Base-by-base conservation (phyloP, 352 stramenopile genomes). In the Globisporangium nagaii region DNA sequence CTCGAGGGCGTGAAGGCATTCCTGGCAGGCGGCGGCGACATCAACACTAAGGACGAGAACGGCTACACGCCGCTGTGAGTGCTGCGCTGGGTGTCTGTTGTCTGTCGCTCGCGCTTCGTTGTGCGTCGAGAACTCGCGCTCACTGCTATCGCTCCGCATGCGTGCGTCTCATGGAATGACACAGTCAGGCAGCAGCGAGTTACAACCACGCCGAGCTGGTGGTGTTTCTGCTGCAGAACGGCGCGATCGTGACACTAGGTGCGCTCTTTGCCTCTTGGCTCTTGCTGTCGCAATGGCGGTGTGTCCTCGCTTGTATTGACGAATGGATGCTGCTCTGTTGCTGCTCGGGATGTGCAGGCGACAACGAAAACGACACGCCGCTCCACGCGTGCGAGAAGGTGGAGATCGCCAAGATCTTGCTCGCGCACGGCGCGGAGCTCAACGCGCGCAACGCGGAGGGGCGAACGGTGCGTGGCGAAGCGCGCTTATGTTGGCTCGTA, bases 31-130 rank as follows among this genome's bases (percentile, higher is more conserved):
- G 77, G 77, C 22, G 69, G 68, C 32, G 68, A 84, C 20, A 65
- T 61, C 6, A 79, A 88, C 40, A 62, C 65, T 11, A 75, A 85
- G 59, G 77, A 88, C 53, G 74, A 86, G 31, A 79, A 82, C 51
- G 77, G 77, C 47, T 88, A 88, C 63, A 88, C 77, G 10, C 73
- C 77, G 11, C 53, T 88, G 77, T 88, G 54, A 60, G 73, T 70
- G 19, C 4, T 31, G 1, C n/a, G n/a, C n/a, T n/a, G n/a, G n/a
- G n/a, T 40, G 54, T 28, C 51, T 49, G 15, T 32, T 44, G 13
- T 36, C 22, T n/a, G 22, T 34, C 7, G 17, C 25, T 22, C 7
- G 4, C n/a, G n/a, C 36, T 22, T 22, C 27, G 10, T 28, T 20
- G 28, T 36, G 42, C 5, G 24, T 15, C 15, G 27, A 25, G 31